Percentiles rank a stretch among this genome's conserved stretches.
Conservation (phyloP, 345 rosid species). For the Hibiscus syriacus region DNA sequence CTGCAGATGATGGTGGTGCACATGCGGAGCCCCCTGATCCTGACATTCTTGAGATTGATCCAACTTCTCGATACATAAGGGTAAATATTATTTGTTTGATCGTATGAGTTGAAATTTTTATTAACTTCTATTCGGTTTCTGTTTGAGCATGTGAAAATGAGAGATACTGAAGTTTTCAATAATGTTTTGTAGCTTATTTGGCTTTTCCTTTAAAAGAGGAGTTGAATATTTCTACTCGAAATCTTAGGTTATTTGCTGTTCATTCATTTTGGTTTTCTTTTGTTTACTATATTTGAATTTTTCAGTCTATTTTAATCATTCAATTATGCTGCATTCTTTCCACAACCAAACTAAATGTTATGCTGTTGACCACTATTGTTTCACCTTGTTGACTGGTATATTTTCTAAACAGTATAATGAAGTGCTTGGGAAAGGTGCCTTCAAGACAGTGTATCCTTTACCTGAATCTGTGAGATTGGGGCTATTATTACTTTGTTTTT, state of each 20-base stretch:
- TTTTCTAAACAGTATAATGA: conserved; percentile 52
- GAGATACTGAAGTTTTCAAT: neutral
- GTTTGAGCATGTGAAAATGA: neutral
- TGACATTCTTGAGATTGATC: conserved; percentile 58
- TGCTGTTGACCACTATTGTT: neutral
- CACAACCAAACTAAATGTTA: neutral
- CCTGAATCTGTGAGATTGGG: neutral
- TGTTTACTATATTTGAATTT: neutral
- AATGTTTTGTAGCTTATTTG: neutral
- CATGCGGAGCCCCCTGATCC: conserved; percentile 61
- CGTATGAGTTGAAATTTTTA: neutral
- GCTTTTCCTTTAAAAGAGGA: neutral
- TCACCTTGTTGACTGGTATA: conserved; percentile 8
- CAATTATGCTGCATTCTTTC: neutral
- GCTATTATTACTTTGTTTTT: neutral
- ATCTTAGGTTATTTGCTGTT: neutral
- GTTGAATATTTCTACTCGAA: neutral
- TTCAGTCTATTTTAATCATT: neutral
- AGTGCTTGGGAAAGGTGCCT: conserved; percentile 67
- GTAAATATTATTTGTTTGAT: conserved; percentile 21
- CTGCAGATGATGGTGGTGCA: conserved; percentile 34
- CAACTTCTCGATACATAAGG: conserved; percentile 53
- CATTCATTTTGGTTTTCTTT: neutral
- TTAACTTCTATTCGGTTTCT: conserved; percentile 3
- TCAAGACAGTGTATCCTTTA: conserved; percentile 73